These are phyloP conservation scores for Mycena amicta DNA, from an alignment of 768 basidiomycete genomes.

Conservation along the genomic window DNA sequence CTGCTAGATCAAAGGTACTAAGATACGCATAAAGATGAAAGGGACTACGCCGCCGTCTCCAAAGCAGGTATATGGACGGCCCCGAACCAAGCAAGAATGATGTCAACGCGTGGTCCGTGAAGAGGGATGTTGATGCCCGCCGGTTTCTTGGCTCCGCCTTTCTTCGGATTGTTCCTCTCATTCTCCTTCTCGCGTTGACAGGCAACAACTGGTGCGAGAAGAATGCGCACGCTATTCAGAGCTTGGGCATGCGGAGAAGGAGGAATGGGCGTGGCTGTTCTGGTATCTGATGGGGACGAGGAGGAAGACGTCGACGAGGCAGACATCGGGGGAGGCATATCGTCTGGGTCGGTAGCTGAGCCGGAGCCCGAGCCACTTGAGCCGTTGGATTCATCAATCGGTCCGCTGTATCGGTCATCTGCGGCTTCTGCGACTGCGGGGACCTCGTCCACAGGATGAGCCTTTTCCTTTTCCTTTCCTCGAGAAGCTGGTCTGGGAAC, in stretches of 20 bases:
- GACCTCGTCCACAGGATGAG: conserved; percentile 47
- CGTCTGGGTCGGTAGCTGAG: neutral
- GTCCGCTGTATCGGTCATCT: conserved; percentile 14
- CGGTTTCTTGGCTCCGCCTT: conserved; percentile 53
- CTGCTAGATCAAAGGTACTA: neutral
- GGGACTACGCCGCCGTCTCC: conserved; percentile 38
- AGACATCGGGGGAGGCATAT: conserved; percentile 8
- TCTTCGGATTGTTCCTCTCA: conserved; percentile 50
- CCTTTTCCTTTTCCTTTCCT: conserved; percentile 32
- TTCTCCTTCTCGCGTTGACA: conserved; percentile 61
- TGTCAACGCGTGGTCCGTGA: conserved; percentile 84
- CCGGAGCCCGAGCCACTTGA: too few relatives aligned
- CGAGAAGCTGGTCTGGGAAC: conserved; percentile 31
- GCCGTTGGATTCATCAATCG: conserved; percentile 12
- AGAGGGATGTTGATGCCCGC: conserved; percentile 78
- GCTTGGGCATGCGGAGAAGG: conserved; percentile 44
- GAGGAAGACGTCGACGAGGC: conserved; percentile 17
- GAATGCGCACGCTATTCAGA: conserved; percentile 70
- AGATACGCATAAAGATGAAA: neutral
- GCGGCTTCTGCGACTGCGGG: conserved; percentile 23
- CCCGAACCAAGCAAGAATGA: conserved; percentile 83
- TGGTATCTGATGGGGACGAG: conserved; percentile 24
- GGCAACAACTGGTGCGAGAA: conserved; percentile 70
- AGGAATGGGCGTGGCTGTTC: conserved; percentile 31
- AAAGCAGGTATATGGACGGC: conserved; percentile 79